Conservation (phyloP, 106 monocot genomes). For the Acorus calamus region DNA sequence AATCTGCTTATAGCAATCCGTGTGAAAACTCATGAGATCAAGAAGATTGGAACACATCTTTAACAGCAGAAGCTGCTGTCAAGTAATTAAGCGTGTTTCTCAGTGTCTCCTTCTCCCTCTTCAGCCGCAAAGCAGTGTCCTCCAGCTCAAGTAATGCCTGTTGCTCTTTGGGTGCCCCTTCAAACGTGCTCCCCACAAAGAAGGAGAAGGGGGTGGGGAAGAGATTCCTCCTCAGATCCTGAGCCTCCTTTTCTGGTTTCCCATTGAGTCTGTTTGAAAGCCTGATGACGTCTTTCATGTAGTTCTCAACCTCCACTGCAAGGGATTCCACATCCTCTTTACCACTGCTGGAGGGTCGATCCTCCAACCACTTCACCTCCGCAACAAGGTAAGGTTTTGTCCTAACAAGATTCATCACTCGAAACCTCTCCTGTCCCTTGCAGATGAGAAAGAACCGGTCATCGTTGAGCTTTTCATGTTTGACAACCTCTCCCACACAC, state of each 20-base stretch:
- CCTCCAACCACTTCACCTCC: slow-evolving; percentile 19
- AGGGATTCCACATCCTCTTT: slow-evolving; percentile 16
- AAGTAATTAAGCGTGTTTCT: slow-evolving; percentile 24
- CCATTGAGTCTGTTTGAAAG: slow-evolving; percentile 20
- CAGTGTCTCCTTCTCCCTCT: slow-evolving; percentile 29
- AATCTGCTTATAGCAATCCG: no score
- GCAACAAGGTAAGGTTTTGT: slow-evolving; percentile 25
- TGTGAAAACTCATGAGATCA: slow-evolving; percentile 5
- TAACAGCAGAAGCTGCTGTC: slow-evolving; percentile 26
- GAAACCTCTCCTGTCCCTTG: slow-evolving; percentile 33
- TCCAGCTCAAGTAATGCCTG: slow-evolving; percentile 28
- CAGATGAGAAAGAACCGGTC: slow-evolving; percentile 32
- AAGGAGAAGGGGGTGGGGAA: slow-evolving; percentile 27
- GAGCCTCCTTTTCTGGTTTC: slow-evolving; percentile 9
- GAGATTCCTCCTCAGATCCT: slow-evolving; percentile 15
- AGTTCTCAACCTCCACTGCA: slow-evolving; percentile 19
- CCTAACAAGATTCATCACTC: slow-evolving; percentile 10
- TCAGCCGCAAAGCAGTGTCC: slow-evolving; percentile 17
- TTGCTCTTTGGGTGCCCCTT: slow-evolving; percentile 22
- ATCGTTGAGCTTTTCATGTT: slow-evolving; percentile 24
- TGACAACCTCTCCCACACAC: slow-evolving; percentile 21
- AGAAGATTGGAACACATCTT: slow-evolving; percentile 23
- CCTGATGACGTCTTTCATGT: slow-evolving; percentile 22
- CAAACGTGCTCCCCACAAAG: slow-evolving; percentile 27
- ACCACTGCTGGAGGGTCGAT: slow-evolving; percentile 7